These are phyloP conservation scores for Furcasterigmium sp. DNA, from an alignment of 2,329 filamentous ascomycete genomes.

Conservation along the genomic window DNA sequence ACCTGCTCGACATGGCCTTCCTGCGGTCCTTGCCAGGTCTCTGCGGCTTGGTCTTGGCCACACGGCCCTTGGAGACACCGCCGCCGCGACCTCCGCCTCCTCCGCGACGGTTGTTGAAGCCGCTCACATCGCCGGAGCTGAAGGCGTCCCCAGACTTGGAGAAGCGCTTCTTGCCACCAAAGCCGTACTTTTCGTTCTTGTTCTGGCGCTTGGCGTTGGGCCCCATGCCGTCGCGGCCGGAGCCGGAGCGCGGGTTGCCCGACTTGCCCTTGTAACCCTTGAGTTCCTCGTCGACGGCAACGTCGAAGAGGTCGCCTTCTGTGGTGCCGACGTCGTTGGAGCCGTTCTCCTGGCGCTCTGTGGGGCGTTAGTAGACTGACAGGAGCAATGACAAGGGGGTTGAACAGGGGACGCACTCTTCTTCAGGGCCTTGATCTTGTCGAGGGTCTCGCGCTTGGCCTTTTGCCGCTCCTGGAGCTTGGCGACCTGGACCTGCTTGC, in stretches of 20 bases:
- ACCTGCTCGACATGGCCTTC: conserved; percentile 34
- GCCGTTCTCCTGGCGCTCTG: conserved; percentile 77
- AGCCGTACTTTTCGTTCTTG: conserved; percentile 93
- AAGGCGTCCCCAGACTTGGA: conserved; percentile 84
- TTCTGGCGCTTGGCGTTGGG: conserved; percentile 75
- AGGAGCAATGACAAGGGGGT: background rate
- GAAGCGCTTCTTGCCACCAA: conserved; percentile 91
- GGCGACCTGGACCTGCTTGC: conserved; percentile 94
- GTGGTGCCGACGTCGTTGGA: conserved; percentile 57
- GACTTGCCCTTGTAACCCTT: conserved; percentile 39
- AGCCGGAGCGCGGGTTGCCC: conserved; percentile 31
- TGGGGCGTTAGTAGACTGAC: conserved; percentile 1
- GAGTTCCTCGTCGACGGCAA: conserved; percentile 70
- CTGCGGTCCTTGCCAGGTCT: conserved; percentile 48
- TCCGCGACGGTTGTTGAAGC: conserved; percentile 82
- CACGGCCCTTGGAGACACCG: conserved; percentile 31
- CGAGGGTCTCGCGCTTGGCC: conserved; percentile 85
- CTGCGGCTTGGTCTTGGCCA: conserved; percentile 30
- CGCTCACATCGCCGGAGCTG: conserved; percentile 74
- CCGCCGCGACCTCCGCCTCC: conserved; percentile 80
- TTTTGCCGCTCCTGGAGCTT: conserved; percentile 93
- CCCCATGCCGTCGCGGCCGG: conserved; percentile 26
- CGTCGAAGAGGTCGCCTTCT: conserved; percentile 87
- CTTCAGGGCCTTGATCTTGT: conserved; percentile 94
- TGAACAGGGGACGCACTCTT: conserved; percentile 68